Conservation (phyloP, 1,284 basidiomycete genomes). For the Cryptococcus wingfieldii region DNA sequence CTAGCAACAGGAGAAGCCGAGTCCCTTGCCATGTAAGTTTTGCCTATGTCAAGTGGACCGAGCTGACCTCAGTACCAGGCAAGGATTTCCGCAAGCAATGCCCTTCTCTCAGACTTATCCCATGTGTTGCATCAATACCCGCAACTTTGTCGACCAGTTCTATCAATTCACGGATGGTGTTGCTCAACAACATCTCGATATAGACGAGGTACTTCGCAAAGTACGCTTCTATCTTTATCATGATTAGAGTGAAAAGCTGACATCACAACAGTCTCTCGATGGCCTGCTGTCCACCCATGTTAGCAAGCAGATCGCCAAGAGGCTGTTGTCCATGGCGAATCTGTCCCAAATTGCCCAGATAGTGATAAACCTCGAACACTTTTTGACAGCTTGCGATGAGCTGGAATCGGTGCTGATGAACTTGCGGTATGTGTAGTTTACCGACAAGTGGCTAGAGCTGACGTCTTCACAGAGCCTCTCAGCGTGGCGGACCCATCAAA, state of each 20-base stretch:
- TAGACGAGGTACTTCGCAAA: slow-evolving; percentile 86
- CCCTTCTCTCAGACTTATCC: slow-evolving; percentile 97
- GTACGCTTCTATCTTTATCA: slow-evolving; percentile 49
- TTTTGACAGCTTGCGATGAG: slow-evolving; percentile 78
- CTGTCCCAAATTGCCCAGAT: slow-evolving; percentile 94
- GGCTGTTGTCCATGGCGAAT: slow-evolving; percentile 66
- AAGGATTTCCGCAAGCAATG: slow-evolving; percentile 67
- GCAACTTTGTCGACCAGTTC: slow-evolving; percentile 90
- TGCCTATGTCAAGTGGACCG: not conserved
- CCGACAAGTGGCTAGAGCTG: not conserved
- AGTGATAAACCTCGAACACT: slow-evolving; percentile 88
- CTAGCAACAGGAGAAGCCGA: slow-evolving; percentile 65
- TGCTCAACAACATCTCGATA: slow-evolving; percentile 81
- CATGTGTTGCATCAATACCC: slow-evolving; percentile 92
- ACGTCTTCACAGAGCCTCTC: slow-evolving; percentile 60
- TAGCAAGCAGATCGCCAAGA: slow-evolving; percentile 67
- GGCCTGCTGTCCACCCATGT: slow-evolving; percentile 76
- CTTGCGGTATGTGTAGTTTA: slow-evolving; percentile 53
- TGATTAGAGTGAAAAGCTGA: not conserved
- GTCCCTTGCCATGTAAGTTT: slow-evolving; percentile 59
- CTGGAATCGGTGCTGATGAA: slow-evolving; percentile 81
- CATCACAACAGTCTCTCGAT: slow-evolving; percentile 70
- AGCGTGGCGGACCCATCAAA: slow-evolving; percentile 65
- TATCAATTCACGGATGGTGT: slow-evolving; percentile 96
- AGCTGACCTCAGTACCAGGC: slow-evolving; percentile 50